Conservation (phyloP, 2,329 filamentous ascomycete species). For the Scolecobasidium constrictum region DNA sequence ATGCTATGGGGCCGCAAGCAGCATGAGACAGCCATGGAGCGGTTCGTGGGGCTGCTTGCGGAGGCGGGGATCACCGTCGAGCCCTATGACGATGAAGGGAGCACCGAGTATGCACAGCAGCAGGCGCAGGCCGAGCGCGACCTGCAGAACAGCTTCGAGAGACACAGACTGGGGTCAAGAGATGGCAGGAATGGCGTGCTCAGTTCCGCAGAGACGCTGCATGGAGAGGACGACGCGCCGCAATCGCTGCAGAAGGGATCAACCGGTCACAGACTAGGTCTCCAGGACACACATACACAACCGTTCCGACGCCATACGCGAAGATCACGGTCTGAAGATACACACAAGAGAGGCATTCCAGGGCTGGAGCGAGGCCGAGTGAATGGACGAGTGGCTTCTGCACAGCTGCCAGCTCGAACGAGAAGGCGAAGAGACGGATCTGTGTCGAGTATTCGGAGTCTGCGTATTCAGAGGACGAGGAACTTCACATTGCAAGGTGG, state of each 20-base stretch:
- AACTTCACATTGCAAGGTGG: constrained; percentile 10
- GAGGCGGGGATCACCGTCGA: constrained; percentile 64
- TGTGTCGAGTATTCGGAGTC: constrained; percentile 24
- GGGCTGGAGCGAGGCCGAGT: constrained; percentile 13
- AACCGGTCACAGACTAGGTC: neutral
- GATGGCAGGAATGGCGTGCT: neutral
- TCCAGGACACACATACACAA: neutral
- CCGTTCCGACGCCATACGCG: neutral
- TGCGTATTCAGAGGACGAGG: constrained; percentile 18
- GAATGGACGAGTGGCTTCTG: constrained; percentile 16
- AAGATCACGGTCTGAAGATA: constrained; percentile 5
- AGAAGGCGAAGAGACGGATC: constrained; percentile 20
- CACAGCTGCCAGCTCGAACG: constrained; percentile 13
- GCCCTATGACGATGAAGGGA: constrained; percentile 34
- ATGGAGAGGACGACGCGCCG: neutral
- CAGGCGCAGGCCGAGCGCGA: neutral
- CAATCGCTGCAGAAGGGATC: neutral
- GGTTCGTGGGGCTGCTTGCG: constrained; percentile 57
- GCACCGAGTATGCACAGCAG: neutral
- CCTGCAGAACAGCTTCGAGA: no score
- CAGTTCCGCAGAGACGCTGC: neutral
- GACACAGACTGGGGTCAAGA: no score
- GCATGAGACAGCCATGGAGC: constrained; percentile 49
- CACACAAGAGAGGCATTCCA: neutral
- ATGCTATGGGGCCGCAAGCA: constrained; percentile 51